A percentile compares a stretch with the other conserved stretches of the same genome.
Evolutionary conservation across 2,329 filamentous ascomycete genomes (phyloP).

Genomic region (Nothomitra cinnamomea): DNA sequence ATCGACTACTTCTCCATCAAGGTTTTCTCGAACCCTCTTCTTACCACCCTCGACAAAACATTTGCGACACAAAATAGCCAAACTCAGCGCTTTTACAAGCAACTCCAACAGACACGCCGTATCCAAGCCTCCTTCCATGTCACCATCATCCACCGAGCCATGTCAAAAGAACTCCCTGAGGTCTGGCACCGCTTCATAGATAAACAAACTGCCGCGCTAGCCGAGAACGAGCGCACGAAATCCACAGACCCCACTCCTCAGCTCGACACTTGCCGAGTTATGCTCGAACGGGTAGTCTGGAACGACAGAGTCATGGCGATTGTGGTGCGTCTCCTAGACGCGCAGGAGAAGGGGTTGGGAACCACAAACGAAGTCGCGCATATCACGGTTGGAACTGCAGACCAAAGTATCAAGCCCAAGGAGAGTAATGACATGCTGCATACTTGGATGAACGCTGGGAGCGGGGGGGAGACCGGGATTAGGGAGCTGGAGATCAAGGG

Average conservation of each 20-base stretch:
- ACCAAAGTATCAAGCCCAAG: constrained; percentile 63
- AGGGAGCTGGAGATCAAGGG: constrained; percentile 36
- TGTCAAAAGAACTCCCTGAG: constrained; percentile 40
- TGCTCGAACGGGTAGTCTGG: constrained; percentile 55
- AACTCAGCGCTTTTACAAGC: constrained; percentile 51
- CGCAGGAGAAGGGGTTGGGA: constrained; percentile 39
- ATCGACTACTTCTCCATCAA: constrained; percentile 51
- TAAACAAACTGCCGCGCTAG: constrained; percentile 14
- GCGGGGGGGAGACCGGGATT: constrained; percentile 33
- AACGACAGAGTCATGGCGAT: constrained; percentile 82
- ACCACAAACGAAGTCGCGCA: constrained; percentile 69
- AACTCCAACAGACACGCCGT: constrained; percentile 55
- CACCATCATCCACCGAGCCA: constrained; percentile 72
- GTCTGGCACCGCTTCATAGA: constrained; percentile 59
- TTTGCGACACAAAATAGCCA: constrained; percentile 43
- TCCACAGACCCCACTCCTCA: constrained; percentile 21
- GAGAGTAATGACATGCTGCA: constrained; percentile 79
- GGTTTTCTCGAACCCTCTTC: constrained; percentile 34
- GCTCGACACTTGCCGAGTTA: constrained; percentile 47
- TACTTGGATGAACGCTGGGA: constrained; percentile 51
- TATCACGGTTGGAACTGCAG: constrained; percentile 74
- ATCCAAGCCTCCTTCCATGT: constrained; percentile 83
- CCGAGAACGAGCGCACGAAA: constrained; percentile 14
- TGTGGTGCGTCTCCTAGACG: constrained; percentile 52
- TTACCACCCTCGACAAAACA: constrained; percentile 45